phyloP scores from a whole-genome alignment of 164 flowering plant genomes.

The Sextonia rubra region DNA sequence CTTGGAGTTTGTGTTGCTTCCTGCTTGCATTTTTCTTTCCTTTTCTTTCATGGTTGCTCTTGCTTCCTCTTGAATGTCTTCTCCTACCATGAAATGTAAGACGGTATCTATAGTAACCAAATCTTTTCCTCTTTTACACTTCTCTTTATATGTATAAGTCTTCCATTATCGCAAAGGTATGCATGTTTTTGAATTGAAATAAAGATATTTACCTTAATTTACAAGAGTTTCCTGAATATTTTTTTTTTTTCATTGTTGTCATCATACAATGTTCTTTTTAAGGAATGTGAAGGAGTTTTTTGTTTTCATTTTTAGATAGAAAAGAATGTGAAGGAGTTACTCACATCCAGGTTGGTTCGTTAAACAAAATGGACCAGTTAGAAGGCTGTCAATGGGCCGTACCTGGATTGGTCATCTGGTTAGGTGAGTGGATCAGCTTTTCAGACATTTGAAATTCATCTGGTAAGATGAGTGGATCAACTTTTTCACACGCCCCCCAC shows the following conservation, averaged over 20 bases:
- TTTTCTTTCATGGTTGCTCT: neutral
- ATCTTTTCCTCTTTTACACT: neutral
- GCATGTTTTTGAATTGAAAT: neutral
- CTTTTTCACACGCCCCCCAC: no score
- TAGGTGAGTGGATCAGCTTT: no score
- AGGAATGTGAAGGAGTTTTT: no score
- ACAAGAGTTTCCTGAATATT: neutral
- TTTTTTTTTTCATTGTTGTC: no score
- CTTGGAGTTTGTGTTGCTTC: conserved; percentile 27
- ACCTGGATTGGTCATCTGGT: no score
- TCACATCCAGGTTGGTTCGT: neutral
- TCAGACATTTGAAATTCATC: no score
- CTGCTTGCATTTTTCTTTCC: conserved; percentile 2
- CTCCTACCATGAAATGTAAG: conserved; percentile 10
- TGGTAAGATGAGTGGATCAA: no score
- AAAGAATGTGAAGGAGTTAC: no score
- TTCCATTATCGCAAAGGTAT: neutral
- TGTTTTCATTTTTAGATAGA: no score
- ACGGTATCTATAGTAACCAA: conserved; percentile 1
- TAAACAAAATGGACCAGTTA: neutral
- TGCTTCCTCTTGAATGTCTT: conserved; percentile 4
- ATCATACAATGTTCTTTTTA: no score
- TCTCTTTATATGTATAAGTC: neutral
- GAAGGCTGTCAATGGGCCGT: no score
- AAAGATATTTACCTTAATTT: no score